Percentiles rank a stretch among this genome's conserved stretches.
Evolutionary conservation across 768 basidiomycete genomes (phyloP).

Genomic region (Suillus brevipes): DNA sequence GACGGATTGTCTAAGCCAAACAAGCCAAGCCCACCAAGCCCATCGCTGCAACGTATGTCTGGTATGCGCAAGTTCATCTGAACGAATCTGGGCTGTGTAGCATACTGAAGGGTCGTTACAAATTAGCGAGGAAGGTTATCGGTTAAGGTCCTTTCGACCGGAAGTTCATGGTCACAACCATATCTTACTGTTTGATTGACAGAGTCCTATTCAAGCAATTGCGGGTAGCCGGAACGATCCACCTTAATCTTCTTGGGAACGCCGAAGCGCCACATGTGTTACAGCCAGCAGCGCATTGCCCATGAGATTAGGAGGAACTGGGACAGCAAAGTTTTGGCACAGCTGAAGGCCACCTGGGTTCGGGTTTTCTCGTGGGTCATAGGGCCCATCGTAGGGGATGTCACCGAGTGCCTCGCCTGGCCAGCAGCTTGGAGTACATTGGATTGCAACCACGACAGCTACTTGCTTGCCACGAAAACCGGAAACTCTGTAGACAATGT

Average conservation of each 20-base stretch:
- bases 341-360: background rate
- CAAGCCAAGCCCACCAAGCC: no score
- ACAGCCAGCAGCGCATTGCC: background rate
- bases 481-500: conserved; percentile 10
- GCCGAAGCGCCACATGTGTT: conserved; percentile 7
- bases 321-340: conserved; percentile 9
- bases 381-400: conserved; percentile 9
- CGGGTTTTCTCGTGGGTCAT: background rate
- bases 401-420: conserved; percentile 13
- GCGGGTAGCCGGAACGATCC: no score
- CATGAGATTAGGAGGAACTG: no score
- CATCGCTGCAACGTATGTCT: background rate
- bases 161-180: no score
- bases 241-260: no score
- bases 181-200: no score
- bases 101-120: background rate
- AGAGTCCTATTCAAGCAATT: no score
- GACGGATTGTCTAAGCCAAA: no score
- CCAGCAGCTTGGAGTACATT: background rate
- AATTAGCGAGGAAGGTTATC: background rate
- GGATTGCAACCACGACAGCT: conserved; percentile 8
- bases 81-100: background rate
- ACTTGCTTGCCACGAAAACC: conserved; percentile 1
- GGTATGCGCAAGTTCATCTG: background rate
- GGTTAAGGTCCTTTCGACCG: no score